Base-by-base conservation (phyloP, 1,139 yeast genomes). In the Torulaspora pretoriensis region DNA sequence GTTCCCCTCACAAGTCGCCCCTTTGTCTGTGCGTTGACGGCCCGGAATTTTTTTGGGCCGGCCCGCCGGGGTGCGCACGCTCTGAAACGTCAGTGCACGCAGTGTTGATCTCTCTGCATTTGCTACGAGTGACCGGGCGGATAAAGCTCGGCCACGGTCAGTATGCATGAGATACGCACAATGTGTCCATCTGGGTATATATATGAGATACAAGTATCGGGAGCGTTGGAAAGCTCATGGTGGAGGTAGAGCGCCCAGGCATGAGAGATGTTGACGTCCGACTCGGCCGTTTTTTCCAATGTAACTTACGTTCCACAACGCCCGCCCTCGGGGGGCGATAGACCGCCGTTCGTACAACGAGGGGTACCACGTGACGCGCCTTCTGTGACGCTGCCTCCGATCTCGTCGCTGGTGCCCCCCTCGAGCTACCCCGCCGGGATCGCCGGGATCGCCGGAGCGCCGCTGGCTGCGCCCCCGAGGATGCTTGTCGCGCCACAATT, bases 21-120 rank as follows among this genome's bases (percentile, higher is more conserved):
- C 34, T 13, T 4, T 9, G 22, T 30, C 34, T 14, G 7, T 17
- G 10, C 12, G 10, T 30, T 14, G 17, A 5, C 12, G 7, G 29
- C 13, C 13, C 29, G 29, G 14, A 19, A 29, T 10, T 16, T 14
- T 19, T 9, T 16, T 14, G 32, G 19, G 34, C 40, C 34, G 36
- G 31, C 22, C 37, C 19, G 19, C 19, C 19, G 19, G 25, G 29
- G 43, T 36, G 33, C 43, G 37, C 35, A 33, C 35, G 38, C 27
- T 17, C 29, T 43, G 38, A 38, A 42, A 23, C 47, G 36, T 25
- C 36, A 38, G 27, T 33, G 30, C 25, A 29, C 39, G 30, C 25
- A 28, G 22, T 27, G 40, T 25, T 25, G 38, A 35, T 35, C 38
- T 25, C 13, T 35, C 32, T 19, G 16, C 19, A 29, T 29, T 29